Conservation (phyloP, 164 flowering plant species). For the Piper longum region DNA sequence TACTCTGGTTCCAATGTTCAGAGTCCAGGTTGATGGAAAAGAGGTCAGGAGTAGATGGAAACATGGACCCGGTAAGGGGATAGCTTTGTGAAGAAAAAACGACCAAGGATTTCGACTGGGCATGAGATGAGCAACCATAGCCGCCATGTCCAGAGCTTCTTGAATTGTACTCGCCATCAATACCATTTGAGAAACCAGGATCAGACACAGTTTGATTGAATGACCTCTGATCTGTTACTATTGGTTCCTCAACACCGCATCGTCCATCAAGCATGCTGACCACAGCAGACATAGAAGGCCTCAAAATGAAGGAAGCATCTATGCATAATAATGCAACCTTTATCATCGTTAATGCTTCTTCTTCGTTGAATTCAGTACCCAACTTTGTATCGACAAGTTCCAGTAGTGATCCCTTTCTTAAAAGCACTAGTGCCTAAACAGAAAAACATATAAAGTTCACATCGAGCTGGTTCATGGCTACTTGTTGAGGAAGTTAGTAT, state of each 20-base stretch:
- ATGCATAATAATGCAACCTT: slow-evolving; percentile 52
- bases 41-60: neutral
- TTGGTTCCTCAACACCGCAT: neutral
- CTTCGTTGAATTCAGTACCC: slow-evolving; percentile 28
- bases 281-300: slow-evolving; percentile 62
- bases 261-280: slow-evolving; percentile 68
- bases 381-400: slow-evolving; percentile 60
- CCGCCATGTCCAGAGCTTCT: neutral
- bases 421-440: slow-evolving; percentile 43
- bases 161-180: neutral
- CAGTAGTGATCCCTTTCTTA: slow-evolving; percentile 55
- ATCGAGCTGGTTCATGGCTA: neutral
- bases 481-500: neutral
- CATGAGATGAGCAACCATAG: neutral
- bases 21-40: neutral
- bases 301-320: slow-evolving; percentile 52
- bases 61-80: no score
- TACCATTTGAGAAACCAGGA: neutral
- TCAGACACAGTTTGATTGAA: neutral
- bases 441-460: neutral
- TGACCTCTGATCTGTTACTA: no score
- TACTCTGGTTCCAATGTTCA: neutral
- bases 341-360: slow-evolving; percentile 49
- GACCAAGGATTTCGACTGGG: neutral
- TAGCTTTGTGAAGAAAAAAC: neutral